phyloP scores from a whole-genome alignment of 148 eudicot species.

The Amaranthus palmeri region DNA sequence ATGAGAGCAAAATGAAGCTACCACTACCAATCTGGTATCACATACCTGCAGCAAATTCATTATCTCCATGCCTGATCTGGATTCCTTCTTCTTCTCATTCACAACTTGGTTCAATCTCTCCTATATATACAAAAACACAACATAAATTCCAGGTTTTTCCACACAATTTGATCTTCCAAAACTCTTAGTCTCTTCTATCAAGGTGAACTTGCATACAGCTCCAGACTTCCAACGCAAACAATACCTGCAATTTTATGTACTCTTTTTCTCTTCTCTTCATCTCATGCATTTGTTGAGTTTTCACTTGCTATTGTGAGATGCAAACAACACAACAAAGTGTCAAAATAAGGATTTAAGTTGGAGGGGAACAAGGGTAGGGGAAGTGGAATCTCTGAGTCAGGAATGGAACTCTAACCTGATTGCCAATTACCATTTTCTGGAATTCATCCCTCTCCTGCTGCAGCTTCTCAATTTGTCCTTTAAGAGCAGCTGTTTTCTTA shows the following conservation, averaged over 20 bases:
- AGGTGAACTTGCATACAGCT: neutral
- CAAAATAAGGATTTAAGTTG: neutral
- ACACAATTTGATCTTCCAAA: neutral
- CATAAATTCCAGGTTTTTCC: neutral
- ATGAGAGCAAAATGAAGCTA: slow-evolving; percentile 1
- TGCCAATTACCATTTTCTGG: slow-evolving; percentile 98
- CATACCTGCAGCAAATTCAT: slow-evolving; percentile 96
- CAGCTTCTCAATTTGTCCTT: slow-evolving; percentile 91
- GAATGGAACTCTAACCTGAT: slow-evolving; percentile 55
- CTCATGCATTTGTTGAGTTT: slow-evolving; percentile 92
- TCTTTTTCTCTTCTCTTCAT: slow-evolving; percentile 99
- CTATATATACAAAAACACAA: slow-evolving; percentile 33
- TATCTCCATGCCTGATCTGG: slow-evolving; percentile 98
- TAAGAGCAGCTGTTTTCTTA: slow-evolving; percentile 81
- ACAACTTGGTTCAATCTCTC: slow-evolving; percentile 89
- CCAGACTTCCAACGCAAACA: neutral
- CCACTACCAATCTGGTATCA: slow-evolving; percentile 8
- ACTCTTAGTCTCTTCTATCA: neutral
- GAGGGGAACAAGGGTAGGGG: neutral
- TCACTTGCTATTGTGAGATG: slow-evolving; percentile 63
- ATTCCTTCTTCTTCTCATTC: slow-evolving; percentile 98
- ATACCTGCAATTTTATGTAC: slow-evolving; percentile 90
- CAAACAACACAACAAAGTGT: slow-evolving; percentile 11
- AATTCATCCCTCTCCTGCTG: slow-evolving; percentile 98
- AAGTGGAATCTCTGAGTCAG: neutral